phyloP scores from a whole-genome alignment of 345 rosid genomes.

The Luvunga scandens region DNA sequence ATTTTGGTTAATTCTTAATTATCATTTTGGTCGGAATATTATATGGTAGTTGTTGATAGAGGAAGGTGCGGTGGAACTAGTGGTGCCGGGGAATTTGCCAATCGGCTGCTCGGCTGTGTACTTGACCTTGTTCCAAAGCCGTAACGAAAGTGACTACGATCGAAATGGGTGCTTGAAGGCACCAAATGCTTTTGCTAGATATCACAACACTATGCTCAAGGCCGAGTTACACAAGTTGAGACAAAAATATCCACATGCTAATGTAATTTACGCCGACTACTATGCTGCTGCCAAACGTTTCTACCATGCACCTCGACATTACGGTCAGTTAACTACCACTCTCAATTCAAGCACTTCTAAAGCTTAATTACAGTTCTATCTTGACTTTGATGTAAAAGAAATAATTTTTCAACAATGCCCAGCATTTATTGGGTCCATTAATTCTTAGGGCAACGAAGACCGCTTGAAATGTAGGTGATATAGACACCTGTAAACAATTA shows the following conservation, averaged over 20 bases:
- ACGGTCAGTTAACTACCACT: slow-evolving; percentile 31
- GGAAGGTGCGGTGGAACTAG: slow-evolving; percentile 58
- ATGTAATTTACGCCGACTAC: slow-evolving; percentile 54
- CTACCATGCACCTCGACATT: slow-evolving; percentile 38
- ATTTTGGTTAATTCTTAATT: too few species aligned
- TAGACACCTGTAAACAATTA: too few species aligned
- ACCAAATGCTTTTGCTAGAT: slow-evolving; percentile 43
- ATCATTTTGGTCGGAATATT: background rate
- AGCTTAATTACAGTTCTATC: too few species aligned
- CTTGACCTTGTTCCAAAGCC: slow-evolving; percentile 43
- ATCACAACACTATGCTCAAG: slow-evolving; percentile 50
- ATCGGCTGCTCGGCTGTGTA: slow-evolving; percentile 65
- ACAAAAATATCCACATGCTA: slow-evolving; percentile 45
- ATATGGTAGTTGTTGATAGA: slow-evolving; percentile 45
- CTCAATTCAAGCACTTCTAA: too few species aligned
- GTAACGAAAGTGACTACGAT: slow-evolving; percentile 36
- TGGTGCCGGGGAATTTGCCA: slow-evolving; percentile 72
- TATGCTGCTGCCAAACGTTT: slow-evolving; percentile 43
- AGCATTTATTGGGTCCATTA: too few species aligned
- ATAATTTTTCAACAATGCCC: too few species aligned
- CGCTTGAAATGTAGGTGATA: too few species aligned
- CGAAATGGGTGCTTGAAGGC: slow-evolving; percentile 47
- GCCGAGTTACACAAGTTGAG: slow-evolving; percentile 34
- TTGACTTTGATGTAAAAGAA: too few species aligned
- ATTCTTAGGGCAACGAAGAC: too few species aligned